Base-by-base conservation (phyloP, 352 stramenopile species). In the Phytophthora fragariae region DNA sequence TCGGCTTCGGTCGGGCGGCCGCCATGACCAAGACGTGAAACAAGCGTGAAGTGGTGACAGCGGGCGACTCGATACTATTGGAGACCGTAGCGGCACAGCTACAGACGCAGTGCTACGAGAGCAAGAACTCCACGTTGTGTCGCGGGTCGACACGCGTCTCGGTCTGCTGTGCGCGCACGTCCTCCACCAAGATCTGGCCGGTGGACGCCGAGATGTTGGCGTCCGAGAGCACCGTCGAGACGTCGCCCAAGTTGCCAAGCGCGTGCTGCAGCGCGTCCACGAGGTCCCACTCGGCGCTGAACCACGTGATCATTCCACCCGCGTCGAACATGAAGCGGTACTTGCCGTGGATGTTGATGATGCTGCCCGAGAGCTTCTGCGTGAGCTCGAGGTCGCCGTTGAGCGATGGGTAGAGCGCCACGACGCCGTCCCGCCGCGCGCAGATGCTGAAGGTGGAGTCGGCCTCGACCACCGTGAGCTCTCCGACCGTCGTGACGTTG, bases 151-250 rank as follows among this genome's bases (percentile, higher is more conserved):
- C 57, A 3, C 35, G 39, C 1, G 41, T 41, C 37, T 65, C 70
- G 6, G 58, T 49, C 33, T 72, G 46, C 19, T 65, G 41, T 6
- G 46, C 60, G 44, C 29, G 52, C 11, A 17, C n/a, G 1, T 75
- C 39, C 10, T 72, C 50, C 5, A 76, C 57, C 14, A 46, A 55
- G n/a, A 81, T 92, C 63, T 90, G 81, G 1, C 84, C 80, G 9
- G 86, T 91, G 5, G 67, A 75, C 33, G 73, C 89, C 64, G 84
- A 90, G 46, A 93, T 89, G 29, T 83, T 80, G 17, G 84, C 76
- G 15, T 61, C 73, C 12, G 70, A 53, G 55, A 92, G 85, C 54
- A 88, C 69, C 27, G 64, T 50, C 3, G 72, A 68, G 2, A 86
- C 83, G 29, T 82, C 82, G 3, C 57, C 54, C 9, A 93, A 67